A percentile compares a stretch with the other conserved stretches of the same genome.
Evolutionary conservation across 2,329 filamentous ascomycete species (phyloP).

Genomic region (Oidium heveae): DNA sequence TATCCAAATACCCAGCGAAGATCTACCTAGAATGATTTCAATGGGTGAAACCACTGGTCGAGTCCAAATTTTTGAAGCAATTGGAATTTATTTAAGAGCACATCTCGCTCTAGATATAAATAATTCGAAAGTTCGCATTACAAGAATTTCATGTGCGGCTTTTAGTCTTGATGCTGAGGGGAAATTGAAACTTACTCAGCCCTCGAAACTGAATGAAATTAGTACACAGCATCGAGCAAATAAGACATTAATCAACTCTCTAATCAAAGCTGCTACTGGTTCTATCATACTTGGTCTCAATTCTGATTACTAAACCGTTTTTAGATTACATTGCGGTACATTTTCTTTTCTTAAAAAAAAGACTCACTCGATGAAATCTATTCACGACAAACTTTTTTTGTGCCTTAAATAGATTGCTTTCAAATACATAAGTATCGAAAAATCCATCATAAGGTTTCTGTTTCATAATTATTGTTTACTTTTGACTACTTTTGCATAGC

Average conservation of each 20-base stretch:
- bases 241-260: slow-evolving; percentile 5
- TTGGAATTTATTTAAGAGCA: slow-evolving; percentile 15
- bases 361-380: too few species aligned
- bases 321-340: too few species aligned
- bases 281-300: too few species aligned
- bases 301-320: too few species aligned
- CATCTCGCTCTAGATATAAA: slow-evolving; percentile 18
- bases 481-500: too few species aligned
- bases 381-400: too few species aligned
- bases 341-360: too few species aligned
- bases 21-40: slow-evolving; percentile 14
- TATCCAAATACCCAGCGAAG: slow-evolving; percentile 17
- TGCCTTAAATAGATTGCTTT: too few species aligned
- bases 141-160: slow-evolving; percentile 17
- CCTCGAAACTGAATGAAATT: background rate
- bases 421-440: too few species aligned
- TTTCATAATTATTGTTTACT: too few species aligned
- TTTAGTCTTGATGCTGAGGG: slow-evolving; percentile 18
- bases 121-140: slow-evolving; percentile 17
- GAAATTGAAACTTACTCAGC: slow-evolving; percentile 16
- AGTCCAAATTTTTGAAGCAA: slow-evolving; percentile 17
- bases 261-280: slow-evolving; percentile 6
- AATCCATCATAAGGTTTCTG: too few species aligned
- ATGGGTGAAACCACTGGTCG: slow-evolving; percentile 6
- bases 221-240: slow-evolving; percentile 7